Evolutionary conservation across 441 rosid species (phyloP).

Genomic region (Populus hybrid): DNA sequence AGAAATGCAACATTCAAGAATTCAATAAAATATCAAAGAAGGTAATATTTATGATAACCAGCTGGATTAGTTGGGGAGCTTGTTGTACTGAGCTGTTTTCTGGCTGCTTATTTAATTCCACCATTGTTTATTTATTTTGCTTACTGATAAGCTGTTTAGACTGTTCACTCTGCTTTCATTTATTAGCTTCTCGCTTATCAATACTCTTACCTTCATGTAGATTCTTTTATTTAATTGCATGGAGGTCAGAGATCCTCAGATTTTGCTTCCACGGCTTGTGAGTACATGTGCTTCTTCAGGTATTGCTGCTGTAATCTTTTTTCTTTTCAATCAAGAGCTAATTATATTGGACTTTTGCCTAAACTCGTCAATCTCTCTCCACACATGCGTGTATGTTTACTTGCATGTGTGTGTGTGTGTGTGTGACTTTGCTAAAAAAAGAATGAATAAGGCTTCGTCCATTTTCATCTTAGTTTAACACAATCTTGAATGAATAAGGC

Average conservation of each 20-base stretch:
- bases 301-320: constrained; percentile 23
- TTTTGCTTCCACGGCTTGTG: constrained; percentile 68
- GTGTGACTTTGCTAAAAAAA: not conserved
- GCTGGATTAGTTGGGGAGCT: not conserved
- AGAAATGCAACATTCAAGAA: constrained; percentile 20
- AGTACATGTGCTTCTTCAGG: constrained; percentile 71
- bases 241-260: constrained; percentile 82
- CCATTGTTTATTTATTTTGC: not conserved
- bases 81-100: constrained; percentile 9
- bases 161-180: not conserved
- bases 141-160: not conserved
- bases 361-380: not conserved
- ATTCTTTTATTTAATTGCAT: constrained; percentile 65
- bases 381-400: not conserved
- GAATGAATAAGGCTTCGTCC: not conserved
- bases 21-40: constrained; percentile 49
- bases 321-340: not conserved
- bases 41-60: constrained; percentile 35
- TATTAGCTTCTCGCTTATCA: not conserved
- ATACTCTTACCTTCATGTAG: constrained; percentile 30
- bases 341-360: not conserved
- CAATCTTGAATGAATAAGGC: not conserved
- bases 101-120: not conserved
- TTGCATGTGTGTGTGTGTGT: not conserved
- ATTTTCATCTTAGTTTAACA: not conserved